Conservation (phyloP, 352 stramenopile species). For the Phytophthora foliorum region DNA sequence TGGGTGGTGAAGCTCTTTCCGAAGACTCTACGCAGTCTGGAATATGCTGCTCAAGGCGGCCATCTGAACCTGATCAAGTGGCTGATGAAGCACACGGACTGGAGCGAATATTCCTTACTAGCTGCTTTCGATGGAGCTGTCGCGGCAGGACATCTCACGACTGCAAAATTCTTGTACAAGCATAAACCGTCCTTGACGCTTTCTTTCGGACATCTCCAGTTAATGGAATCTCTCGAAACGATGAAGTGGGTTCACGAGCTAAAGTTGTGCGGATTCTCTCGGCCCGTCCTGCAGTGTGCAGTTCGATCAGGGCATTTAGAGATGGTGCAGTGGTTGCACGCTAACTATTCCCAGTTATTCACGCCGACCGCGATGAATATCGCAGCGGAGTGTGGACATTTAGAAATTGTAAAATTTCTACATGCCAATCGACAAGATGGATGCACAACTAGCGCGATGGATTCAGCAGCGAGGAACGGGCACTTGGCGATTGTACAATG, state of each 20-base stretch:
- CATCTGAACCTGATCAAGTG: slow-evolving; percentile 9
- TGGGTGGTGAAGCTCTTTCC: not conserved
- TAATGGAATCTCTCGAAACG: slow-evolving; percentile 13
- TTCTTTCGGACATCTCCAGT: not conserved
- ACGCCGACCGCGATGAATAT: not conserved
- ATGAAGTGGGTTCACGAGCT: slow-evolving; percentile 25
- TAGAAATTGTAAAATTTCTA: slow-evolving; percentile 27
- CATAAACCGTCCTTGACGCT: not conserved
- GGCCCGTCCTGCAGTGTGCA: not conserved
- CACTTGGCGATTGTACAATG: slow-evolving; percentile 20
- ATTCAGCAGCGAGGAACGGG: slow-evolving; percentile 5
- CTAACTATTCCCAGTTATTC: slow-evolving; percentile 3
- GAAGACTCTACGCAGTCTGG: not conserved
- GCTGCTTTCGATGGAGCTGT: slow-evolving; percentile 17
- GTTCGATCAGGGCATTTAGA: not conserved
- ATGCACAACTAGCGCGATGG: not conserved
- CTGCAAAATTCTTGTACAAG: slow-evolving; percentile 19
- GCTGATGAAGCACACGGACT: slow-evolving; percentile 26
- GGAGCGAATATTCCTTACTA: not conserved
- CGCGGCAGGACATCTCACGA: slow-evolving; percentile 22
- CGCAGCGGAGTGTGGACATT: slow-evolving; percentile 15
- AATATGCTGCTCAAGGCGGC: not conserved
- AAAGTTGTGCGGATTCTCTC: not conserved
- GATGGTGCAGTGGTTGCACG: slow-evolving; percentile 11
- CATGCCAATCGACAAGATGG: slow-evolving; percentile 6